Conservation (phyloP, 257 asterid genomes). For the Thymus mandschuricus region DNA sequence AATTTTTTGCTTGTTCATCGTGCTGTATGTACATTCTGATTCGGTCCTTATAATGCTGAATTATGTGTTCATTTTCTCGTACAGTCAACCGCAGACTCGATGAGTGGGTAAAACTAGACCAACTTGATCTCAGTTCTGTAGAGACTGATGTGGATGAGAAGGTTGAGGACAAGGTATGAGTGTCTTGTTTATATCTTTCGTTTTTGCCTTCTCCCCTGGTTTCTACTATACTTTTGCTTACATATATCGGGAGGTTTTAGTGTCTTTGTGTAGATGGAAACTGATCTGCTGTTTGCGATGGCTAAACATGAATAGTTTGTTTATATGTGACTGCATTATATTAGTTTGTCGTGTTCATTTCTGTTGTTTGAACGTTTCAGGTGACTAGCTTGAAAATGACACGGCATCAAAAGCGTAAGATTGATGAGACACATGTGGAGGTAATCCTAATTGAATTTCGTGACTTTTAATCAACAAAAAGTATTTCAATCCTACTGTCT, state of each 20-base stretch:
- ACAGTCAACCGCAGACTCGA: constrained; percentile 95
- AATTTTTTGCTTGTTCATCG: constrained; percentile 4
- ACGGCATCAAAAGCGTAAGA: constrained; percentile 95
- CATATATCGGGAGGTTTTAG: constrained; percentile 5
- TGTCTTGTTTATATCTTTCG: constrained; percentile 12
- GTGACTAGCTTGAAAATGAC: constrained; percentile 99
- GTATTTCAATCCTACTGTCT: constrained; percentile 35
- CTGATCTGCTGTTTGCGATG: neutral
- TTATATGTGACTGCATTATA: constrained; percentile 1
- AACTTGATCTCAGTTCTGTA: constrained; percentile 91
- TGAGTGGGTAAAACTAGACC: constrained; percentile 94
- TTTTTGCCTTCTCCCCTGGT: constrained; percentile 1
- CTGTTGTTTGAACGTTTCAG: constrained; percentile 54
- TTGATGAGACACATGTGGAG: constrained; percentile 98
- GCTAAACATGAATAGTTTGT: constrained; percentile 6
- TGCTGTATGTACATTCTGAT: neutral
- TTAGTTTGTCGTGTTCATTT: constrained; percentile 28
- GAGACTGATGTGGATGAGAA: constrained; percentile 96
- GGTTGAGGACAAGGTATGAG: constrained; percentile 91
- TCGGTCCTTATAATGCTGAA: constrained; percentile 5
- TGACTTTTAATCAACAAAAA: constrained; percentile 14
- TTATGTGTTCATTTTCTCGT: constrained; percentile 28
- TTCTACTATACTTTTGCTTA: neutral
- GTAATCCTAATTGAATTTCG: constrained; percentile 35
- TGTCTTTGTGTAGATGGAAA: neutral